Percentiles rank a stretch among this genome's conserved stretches.
phyloP scores from a whole-genome alignment of 1,139 yeast species.

The Geotrichum aggregatum region DNA sequence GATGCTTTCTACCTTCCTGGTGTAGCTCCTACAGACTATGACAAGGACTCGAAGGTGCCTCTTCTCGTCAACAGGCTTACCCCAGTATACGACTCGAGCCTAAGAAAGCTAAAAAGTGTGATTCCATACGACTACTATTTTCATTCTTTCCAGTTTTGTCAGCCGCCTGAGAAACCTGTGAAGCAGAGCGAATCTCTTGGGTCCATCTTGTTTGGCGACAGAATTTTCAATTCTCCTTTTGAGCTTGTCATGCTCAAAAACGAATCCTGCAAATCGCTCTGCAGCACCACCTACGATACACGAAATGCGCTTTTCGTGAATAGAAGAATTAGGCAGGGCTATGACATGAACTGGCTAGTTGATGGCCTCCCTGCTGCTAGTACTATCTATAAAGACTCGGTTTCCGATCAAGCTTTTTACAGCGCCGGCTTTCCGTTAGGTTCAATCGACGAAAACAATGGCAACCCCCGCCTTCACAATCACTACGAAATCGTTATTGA shows the following conservation, averaged over 20 bases:
- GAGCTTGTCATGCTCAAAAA: slow-evolving; percentile 72
- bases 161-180: slow-evolving; percentile 57
- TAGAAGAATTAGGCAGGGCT: slow-evolving; percentile 74
- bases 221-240: slow-evolving; percentile 90
- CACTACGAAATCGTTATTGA: slow-evolving; percentile 77
- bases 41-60: slow-evolving; percentile 66
- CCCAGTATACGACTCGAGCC: slow-evolving; percentile 54
- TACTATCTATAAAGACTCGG: slow-evolving; percentile 53
- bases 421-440: slow-evolving; percentile 84
- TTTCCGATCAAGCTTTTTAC: slow-evolving; percentile 46
- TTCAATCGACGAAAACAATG: slow-evolving; percentile 24
- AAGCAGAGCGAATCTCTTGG: slow-evolving; percentile 90
- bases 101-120: slow-evolving; percentile 27
- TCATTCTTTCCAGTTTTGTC: slow-evolving; percentile 65
- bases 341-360: slow-evolving; percentile 84
- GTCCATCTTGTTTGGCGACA: slow-evolving; percentile 88
- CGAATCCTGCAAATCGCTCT: slow-evolving; percentile 59
- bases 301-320: slow-evolving; percentile 71
- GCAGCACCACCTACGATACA: slow-evolving; percentile 55
- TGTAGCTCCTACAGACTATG: slow-evolving; percentile 87
- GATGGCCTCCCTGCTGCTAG: slow-evolving; percentile 93
- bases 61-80: slow-evolving; percentile 85
- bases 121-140: slow-evolving; percentile 25
- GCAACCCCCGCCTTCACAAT: slow-evolving; percentile 60
- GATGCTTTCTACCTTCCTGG: slow-evolving; percentile 86